Evolutionary conservation across 192 early-diverging fungal species (phyloP), one percentile per base, ranked within the genome.

Genomic region (Linnemannia exigua): DNA sequence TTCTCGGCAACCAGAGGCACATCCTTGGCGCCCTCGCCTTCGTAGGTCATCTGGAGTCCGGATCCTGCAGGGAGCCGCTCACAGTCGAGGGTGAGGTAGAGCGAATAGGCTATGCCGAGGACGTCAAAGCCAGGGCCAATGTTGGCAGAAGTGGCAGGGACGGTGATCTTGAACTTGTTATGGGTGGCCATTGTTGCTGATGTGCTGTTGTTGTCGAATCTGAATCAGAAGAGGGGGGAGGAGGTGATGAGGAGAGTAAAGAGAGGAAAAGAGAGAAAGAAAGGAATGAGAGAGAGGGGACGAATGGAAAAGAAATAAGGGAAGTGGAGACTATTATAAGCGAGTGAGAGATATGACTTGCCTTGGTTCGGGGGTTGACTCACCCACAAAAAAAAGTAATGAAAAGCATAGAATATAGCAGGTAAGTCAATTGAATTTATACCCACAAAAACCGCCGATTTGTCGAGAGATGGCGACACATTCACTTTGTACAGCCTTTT

Each of bases 121-220:
- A 96, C 95, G 87, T 99, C 99, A 86, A 98, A 99, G 48, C 99
- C 99, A 22, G 98, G 97, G 20, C 99, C 99, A 67, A 99, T 94
- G 88, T 99, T 99, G 72, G 99, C 95, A n/a, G 99, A 95, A 15
- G 98, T 98, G 36, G 95, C 95, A 11, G 99, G 98, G n/a, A 98
- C 96, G 31, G 85, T 89, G 87, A 99, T 97, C 70, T 88, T 81
- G 75, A 92, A 89, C 76, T 89, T 90, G n/a, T 74, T 73, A 5
- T 76, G 83, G 4, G 72, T 16, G 44, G 68, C 41, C 83, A 85
- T 84, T 48, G 73, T 33, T 46, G 54, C 54, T 66, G 63, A 68
- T 14, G 38, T 28, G 47, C 3, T 20, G 17, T 61, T 54, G 33
- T 16, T 50, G 33, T 14, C 47, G 67, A 28, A 67, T 47, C 16